phyloP scores from a whole-genome alignment of 1,139 yeast species.

The Blastobotrys persicus region DNA sequence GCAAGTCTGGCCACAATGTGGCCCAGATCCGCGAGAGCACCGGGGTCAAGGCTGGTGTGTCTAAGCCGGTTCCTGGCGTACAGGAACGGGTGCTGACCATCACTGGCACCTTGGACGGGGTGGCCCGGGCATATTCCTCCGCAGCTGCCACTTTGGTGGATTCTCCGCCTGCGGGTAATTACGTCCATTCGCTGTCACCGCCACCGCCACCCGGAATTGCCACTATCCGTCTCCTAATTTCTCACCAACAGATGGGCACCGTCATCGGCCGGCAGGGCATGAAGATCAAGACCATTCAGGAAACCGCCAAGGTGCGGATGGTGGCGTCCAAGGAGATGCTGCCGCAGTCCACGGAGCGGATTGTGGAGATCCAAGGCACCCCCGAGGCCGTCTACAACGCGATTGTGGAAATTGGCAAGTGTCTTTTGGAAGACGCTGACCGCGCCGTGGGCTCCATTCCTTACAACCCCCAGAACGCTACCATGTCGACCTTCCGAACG shows the following conservation, averaged over 20 bases:
- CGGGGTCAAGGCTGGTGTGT: conserved; percentile 80
- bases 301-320: conserved; percentile 67
- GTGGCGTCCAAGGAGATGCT: conserved; percentile 85
- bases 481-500: conserved; percentile 2
- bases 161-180: conserved; percentile 39
- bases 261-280: conserved; percentile 84
- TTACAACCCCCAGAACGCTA: conserved; percentile 54
- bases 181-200: conserved; percentile 49
- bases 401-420: conserved; percentile 62
- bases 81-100: conserved; percentile 83
- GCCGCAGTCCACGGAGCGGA: conserved; percentile 81
- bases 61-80: conserved; percentile 77
- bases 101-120: conserved; percentile 72
- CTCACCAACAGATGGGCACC: conserved; percentile 88
- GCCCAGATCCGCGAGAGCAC: conserved; percentile 75
- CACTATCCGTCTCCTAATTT: conserved; percentile 67
- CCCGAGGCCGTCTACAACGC: conserved; percentile 62
- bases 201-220: conserved; percentile 56
- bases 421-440: conserved; percentile 68
- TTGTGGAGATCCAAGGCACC: conserved; percentile 84
- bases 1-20: conserved; percentile 80
- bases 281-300: conserved; percentile 79
- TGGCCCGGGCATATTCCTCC: conserved; percentile 68
- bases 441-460: conserved; percentile 60
- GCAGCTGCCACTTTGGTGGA: conserved; percentile 63